Evolutionary conservation across 129 eudicot genomes (phyloP).

Genomic region (Pseudognaphalium luteoalbum): DNA sequence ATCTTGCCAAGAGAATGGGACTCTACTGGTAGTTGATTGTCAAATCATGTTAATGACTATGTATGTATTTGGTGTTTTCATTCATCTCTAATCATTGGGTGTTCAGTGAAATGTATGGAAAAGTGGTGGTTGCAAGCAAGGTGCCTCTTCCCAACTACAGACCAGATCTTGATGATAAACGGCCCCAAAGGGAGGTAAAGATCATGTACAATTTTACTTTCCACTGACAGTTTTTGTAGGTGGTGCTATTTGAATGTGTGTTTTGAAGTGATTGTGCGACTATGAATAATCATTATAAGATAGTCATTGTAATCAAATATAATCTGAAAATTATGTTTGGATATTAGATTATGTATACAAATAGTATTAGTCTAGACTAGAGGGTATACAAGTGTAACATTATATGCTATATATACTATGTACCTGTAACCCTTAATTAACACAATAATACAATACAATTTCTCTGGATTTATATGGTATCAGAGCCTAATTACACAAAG

Average conservation of each 20-base stretch:
- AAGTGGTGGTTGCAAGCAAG: slow-evolving; percentile 96
- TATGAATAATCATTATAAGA: neutral
- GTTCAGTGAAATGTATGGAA: slow-evolving; percentile 82
- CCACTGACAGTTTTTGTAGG: neutral
- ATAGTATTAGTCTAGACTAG: no score
- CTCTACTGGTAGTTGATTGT: slow-evolving; percentile 63
- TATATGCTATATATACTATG: no score
- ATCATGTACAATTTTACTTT: slow-evolving; percentile 8
- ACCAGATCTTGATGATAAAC: slow-evolving; percentile 98
- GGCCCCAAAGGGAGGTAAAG: slow-evolving; percentile 98
- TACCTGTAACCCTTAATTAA: no score
- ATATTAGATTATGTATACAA: no score
- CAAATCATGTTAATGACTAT: slow-evolving; percentile 21
- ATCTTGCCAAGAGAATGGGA: slow-evolving; percentile 88
- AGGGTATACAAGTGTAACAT: no score
- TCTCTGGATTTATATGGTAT: no score
- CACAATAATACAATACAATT: no score
- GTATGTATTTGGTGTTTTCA: slow-evolving; percentile 17
- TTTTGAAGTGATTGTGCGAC: neutral
- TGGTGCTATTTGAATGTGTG: neutral
- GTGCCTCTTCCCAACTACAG: slow-evolving; percentile 96
- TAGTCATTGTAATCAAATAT: neutral
- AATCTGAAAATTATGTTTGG: neutral
- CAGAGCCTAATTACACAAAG: no score
- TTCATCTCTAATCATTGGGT: slow-evolving; percentile 27